Base-by-base conservation (phyloP, 2,329 filamentous ascomycete genomes). In the Pyrenochaeta sp. region DNA sequence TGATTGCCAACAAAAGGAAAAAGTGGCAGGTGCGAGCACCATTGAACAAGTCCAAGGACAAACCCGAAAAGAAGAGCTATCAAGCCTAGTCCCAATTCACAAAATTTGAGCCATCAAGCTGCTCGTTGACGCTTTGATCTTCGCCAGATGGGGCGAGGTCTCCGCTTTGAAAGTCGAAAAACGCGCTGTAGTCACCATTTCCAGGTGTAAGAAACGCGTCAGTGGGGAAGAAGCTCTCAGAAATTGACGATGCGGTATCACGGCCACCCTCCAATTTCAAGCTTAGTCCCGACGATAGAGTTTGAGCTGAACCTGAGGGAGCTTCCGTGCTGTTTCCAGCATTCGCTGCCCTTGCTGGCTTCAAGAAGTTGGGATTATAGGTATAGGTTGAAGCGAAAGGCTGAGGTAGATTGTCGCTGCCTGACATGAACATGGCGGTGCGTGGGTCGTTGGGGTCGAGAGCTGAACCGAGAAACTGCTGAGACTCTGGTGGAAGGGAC, bases 401-500 rank as follows among this genome's bases (percentile, higher is more conserved):
- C 54, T 78, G 77, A n/a, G 74, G 68, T 14, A 78, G 56, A 36
- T 71, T 69, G 15, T 78, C 75, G 43, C 75, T 78, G 10, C 78
- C 78, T 21, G 71, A 71, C 79, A 82, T 83, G 52, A 83, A 73
- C 57, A 78, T 73, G 33, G 77, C 65, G 17, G 77, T 78, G 49
- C 76, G 70, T 3, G 79, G 76, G 54, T 83, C 79, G 27, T 74
- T 77, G 2, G 74, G 71, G 54, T 82, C 78, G 4, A 83, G 69
- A 0, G 73, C 70, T 2, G 76, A 73, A 14, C 79, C 82, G 5
- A 86, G 72, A 15, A 86, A 72, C 63, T 83, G 81, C 66, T 85
- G 83, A 1, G 82, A 77, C 59, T 86, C 81, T 3, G 79, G 69
- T 18, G 84, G 82, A 18, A 86, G 69, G 3, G 78, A 74, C 35